These are phyloP conservation scores for Chaetomiaceae sp. DNA, from an alignment of 2,329 filamentous ascomycete genomes.

Conservation along the genomic window DNA sequence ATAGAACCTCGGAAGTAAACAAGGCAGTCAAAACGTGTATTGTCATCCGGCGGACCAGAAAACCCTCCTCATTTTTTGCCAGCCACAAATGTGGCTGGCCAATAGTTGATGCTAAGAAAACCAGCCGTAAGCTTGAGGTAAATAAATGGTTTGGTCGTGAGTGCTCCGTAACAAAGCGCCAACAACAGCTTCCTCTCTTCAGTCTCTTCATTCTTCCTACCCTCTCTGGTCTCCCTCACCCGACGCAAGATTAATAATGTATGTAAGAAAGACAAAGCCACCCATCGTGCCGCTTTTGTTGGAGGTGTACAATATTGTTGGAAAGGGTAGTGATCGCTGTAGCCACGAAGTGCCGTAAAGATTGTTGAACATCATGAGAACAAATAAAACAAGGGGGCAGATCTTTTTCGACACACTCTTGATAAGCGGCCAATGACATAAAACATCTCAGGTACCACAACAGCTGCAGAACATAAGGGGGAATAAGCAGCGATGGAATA, in stretches of 20 bases:
- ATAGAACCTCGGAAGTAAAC: too few species aligned
- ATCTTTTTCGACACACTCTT: slow-evolving; percentile 3
- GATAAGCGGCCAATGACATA: slow-evolving; percentile 6
- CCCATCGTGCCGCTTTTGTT: not conserved
- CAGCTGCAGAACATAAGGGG: slow-evolving; percentile 5
- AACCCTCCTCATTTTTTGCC: slow-evolving; percentile 1
- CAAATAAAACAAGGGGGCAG: not conserved
- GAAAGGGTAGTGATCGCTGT: not conserved
- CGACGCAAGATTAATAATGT: slow-evolving; percentile 6
- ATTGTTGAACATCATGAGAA: not conserved
- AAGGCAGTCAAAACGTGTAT: not conserved
- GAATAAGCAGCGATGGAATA: slow-evolving; percentile 18
- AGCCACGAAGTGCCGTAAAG: not conserved
- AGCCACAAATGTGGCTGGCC: slow-evolving; percentile 1
- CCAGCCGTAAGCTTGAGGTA: slow-evolving; percentile 5
- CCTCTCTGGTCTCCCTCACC: not conserved
- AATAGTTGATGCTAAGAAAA: slow-evolving; percentile 2
- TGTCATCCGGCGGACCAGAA: not conserved
- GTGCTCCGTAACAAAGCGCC: slow-evolving; percentile 9
- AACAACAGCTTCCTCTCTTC: slow-evolving; percentile 7
- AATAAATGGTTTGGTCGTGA: slow-evolving; percentile 6
- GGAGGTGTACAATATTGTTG: not conserved
- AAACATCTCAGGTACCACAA: slow-evolving; percentile 16
- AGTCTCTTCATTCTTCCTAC: not conserved
- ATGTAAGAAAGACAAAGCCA: not conserved